A percentile compares a stretch with the other conserved stretches of the same genome.
Evolutionary conservation across 345 rosid genomes (phyloP).

Genomic region (Eucalyptus erythrocorys): DNA sequence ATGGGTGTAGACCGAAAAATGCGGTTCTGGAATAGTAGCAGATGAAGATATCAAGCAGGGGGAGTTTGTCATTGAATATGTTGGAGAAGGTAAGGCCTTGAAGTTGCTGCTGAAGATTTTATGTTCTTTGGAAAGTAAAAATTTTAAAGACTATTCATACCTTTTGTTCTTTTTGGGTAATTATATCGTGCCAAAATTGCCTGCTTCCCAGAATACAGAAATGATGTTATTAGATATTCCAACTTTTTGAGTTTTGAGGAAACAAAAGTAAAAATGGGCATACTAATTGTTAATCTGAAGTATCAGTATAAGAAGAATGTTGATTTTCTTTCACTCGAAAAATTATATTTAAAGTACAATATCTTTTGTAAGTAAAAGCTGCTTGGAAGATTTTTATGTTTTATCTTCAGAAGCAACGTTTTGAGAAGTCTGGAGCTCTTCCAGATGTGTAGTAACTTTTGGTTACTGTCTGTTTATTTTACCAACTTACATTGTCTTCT

Average conservation of each 20-base stretch:
- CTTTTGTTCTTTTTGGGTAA: background rate
- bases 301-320: background rate
- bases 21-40: constrained; percentile 89
- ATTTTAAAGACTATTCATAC: background rate
- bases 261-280: background rate
- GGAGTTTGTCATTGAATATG: constrained; percentile 95
- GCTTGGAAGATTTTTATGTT: background rate
- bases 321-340: background rate
- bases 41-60: constrained; percentile 83
- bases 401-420: background rate
- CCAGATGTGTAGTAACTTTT: background rate
- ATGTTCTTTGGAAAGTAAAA: background rate
- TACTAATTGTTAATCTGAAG: background rate
- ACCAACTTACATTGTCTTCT: background rate
- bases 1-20: constrained; percentile 83
- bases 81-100: constrained; percentile 74
- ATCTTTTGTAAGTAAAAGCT: background rate
- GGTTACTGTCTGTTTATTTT: background rate
- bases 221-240: background rate
- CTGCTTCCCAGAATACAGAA: background rate
- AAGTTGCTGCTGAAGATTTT: background rate
- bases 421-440: background rate
- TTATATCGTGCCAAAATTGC: background rate
- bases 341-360: background rate
- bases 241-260: background rate